Evolutionary conservation across 768 basidiomycete species (phyloP).

Genomic region (Hygrocybe coccinea): DNA sequence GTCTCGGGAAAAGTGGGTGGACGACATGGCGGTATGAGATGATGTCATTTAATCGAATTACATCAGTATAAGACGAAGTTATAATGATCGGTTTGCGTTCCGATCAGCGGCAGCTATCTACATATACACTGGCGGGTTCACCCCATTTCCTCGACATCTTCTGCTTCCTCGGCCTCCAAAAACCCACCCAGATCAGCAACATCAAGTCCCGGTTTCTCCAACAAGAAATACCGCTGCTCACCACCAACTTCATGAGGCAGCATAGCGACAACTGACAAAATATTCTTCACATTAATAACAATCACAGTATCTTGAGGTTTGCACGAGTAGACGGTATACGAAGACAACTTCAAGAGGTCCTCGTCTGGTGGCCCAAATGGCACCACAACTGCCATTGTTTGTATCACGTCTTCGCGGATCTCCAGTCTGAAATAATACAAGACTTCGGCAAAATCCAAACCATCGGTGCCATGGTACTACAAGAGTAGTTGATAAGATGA

Average conservation of each 20-base stretch:
- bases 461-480: not conserved
- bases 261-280: slow-evolving; percentile 24
- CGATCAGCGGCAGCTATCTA: no score
- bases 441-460: slow-evolving; percentile 16
- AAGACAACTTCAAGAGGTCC: slow-evolving; percentile 14
- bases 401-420: not conserved
- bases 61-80: no score
- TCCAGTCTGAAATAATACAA: not conserved
- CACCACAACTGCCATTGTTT: slow-evolving; percentile 11
- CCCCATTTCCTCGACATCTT: not conserved
- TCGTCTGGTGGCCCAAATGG: slow-evolving; percentile 17
- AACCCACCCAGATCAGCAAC: slow-evolving; percentile 8
- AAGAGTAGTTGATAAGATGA: not conserved
- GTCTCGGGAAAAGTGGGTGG: no score
- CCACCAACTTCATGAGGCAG: not conserved
- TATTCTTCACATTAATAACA: slow-evolving; percentile 14
- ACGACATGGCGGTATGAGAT: no score
- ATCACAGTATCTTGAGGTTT: slow-evolving; percentile 10
- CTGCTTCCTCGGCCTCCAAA: not conserved
- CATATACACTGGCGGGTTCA: no score
- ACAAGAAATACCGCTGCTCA: slow-evolving; percentile 11
- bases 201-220: slow-evolving; percentile 24
- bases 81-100: no score
- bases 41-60: no score
- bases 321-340: slow-evolving; percentile 17